phyloP scores from a whole-genome alignment of 2,329 filamentous ascomycete genomes.

The Alternaria sp. region DNA sequence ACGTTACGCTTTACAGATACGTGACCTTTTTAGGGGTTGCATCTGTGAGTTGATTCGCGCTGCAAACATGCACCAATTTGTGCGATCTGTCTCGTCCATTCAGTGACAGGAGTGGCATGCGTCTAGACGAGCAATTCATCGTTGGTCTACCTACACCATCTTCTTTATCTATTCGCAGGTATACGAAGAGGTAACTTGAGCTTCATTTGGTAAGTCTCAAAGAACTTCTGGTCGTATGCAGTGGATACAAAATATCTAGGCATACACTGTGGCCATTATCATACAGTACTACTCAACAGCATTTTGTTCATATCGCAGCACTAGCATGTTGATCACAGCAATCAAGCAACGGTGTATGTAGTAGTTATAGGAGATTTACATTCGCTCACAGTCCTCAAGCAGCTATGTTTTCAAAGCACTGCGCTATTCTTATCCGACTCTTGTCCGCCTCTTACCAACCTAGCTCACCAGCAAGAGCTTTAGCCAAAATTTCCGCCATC shows the following conservation, averaged over 20 bases:
- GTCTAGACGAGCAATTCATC: not conserved
- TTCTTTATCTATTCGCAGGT: not conserved
- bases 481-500: conserved; percentile 37
- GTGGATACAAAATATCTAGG: not conserved
- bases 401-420: not conserved
- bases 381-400: not conserved
- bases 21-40: no score
- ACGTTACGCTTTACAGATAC: not conserved
- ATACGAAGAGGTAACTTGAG: not conserved
- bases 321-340: not conserved
- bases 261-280: not conserved
- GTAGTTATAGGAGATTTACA: not conserved
- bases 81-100: not conserved
- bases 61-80: no score
- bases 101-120: not conserved
- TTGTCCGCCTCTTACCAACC: conserved; percentile 21
- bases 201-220: not conserved
- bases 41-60: no score
- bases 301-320: not conserved
- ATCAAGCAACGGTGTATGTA: not conserved
- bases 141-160: not conserved
- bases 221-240: not conserved
- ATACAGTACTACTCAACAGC: not conserved
- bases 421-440: not conserved
- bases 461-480: conserved; percentile 24